These are phyloP conservation scores for Rhododendron ferrugineum DNA, from an alignment of 148 eudicot genomes.

Conservation along the genomic window DNA sequence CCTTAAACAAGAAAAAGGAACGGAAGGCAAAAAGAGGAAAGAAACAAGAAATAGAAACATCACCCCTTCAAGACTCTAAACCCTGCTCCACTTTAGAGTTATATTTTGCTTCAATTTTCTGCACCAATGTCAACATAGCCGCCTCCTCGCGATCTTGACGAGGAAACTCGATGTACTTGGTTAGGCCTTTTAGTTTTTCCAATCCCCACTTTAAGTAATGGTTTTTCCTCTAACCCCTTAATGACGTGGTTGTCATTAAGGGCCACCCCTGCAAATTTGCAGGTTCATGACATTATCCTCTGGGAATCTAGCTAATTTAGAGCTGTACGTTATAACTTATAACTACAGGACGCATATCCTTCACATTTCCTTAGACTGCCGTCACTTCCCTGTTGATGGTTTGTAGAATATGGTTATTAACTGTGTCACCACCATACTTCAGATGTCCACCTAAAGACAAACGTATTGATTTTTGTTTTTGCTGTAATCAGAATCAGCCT, in stretches of 20 bases:
- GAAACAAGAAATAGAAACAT: neutral
- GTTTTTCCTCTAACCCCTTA: neutral
- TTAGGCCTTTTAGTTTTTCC: neutral
- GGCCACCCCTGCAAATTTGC: constrained; percentile 47
- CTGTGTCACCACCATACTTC: neutral
- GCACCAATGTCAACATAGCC: neutral
- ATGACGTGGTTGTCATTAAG: neutral
- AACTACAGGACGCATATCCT: neutral
- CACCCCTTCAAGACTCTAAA: neutral
- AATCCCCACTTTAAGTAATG: neutral
- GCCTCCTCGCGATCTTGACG: neutral
- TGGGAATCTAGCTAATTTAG: neutral
- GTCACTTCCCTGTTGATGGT: neutral
- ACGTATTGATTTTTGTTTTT: constrained; percentile 7
- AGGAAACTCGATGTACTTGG: neutral
- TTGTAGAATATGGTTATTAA: neutral
- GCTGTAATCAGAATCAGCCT: constrained; percentile 76
- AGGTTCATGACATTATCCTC: constrained; percentile 29
- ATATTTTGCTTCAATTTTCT: neutral
- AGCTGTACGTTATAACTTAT: neutral
- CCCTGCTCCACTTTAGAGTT: neutral
- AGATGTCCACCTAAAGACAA: neutral
- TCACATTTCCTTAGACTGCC: neutral
- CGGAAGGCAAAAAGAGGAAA: neutral
- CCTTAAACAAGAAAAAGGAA: neutral